Base-by-base conservation (phyloP, 2,329 filamentous ascomycete genomes). In the Aureobasidium melanogenum region DNA sequence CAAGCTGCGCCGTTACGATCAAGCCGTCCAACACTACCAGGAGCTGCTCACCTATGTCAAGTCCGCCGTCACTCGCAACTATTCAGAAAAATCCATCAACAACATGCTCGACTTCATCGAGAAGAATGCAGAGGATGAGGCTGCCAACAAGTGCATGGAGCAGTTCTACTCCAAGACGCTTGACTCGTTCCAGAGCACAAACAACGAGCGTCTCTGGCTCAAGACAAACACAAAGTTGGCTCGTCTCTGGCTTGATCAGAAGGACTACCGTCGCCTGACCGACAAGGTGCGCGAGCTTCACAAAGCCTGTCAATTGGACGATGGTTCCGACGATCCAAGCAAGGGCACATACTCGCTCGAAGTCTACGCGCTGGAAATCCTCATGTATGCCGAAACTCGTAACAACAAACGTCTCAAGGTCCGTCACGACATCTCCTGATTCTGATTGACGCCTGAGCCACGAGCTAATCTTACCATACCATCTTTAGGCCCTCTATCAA, bases 51-150 rank as follows among this genome's bases (percentile, higher is more conserved):
- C 92, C 50, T 99, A 97, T 70, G 92, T 97, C 77, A 96, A 94
- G 75, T 95, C 90, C 3, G 93, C 93, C 8, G 93, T 99, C 50
- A 97, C 94, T 43, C 86, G 94, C 65, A 99, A 97, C 76, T 97
- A 97, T 76, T 97, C 94, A 1, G 94, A 99, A 75, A 97, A 97
- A 74, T 97, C 93, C 14, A 96, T 99, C 78, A 97, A 97, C 77
- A 97, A 97, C 74, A 96, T 99, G 87, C 85, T 99, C 50, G 94
- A 97, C 77, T 96, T 88, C 73, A 94, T 99, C 66, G 93, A 97
- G 75, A 97, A 97, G 76, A 89, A 87, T 41, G 87, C 87, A 62
- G 85, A 88, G 65, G 82, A 86, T 63, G 83, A 85, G 8, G 84
- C 86, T 46, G 86, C 88, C 26, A 88, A 88, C 69, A 80, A 84